Conservation (phyloP, 2,329 filamentous ascomycete genomes). For the Rosellinia necatrix region DNA sequence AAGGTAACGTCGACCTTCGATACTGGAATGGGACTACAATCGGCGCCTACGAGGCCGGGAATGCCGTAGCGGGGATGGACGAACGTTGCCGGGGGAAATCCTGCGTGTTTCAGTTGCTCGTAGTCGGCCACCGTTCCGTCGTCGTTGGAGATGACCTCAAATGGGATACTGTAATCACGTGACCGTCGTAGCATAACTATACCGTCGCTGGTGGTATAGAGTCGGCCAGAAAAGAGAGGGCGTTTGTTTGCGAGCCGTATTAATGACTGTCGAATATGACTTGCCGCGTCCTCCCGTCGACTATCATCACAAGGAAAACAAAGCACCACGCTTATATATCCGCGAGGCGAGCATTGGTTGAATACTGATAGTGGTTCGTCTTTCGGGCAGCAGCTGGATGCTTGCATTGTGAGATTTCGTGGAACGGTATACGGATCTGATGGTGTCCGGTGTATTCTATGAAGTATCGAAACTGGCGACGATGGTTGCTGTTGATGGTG, state of each 20-base stretch:
- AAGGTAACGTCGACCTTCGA: conserved; percentile 46
- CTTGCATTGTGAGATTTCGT: conserved; percentile 32
- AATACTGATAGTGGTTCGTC: conserved; percentile 41
- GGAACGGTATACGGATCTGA: conserved; percentile 24
- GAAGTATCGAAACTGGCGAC: conserved; percentile 25
- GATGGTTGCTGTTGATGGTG: conserved; percentile 29
- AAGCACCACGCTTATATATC: conserved; percentile 42
- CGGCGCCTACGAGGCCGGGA: conserved; percentile 29
- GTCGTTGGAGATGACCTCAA: conserved; percentile 27
- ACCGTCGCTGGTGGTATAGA: conserved; percentile 33
- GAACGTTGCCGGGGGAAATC: conserved; percentile 39
- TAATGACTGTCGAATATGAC: conserved; percentile 37
- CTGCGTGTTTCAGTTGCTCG: conserved; percentile 32
- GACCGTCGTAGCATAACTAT: conserved; percentile 34
- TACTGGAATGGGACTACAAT: conserved; percentile 41
- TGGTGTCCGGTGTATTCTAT: conserved; percentile 26
- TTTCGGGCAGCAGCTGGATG: conserved; percentile 29
- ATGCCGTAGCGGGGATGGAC: conserved; percentile 33
- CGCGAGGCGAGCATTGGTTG: conserved; percentile 42
- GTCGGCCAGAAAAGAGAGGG: conserved; percentile 39
- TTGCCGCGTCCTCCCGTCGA: conserved; percentile 29
- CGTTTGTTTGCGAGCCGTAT: conserved; percentile 37
- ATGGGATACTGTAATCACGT: conserved; percentile 37
- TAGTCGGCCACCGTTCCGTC: conserved; percentile 31
- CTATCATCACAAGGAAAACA: conserved; percentile 39